These are phyloP conservation scores for Solanum stenotomum DNA, from an alignment of 257 asterid species.

Conservation along the genomic window DNA sequence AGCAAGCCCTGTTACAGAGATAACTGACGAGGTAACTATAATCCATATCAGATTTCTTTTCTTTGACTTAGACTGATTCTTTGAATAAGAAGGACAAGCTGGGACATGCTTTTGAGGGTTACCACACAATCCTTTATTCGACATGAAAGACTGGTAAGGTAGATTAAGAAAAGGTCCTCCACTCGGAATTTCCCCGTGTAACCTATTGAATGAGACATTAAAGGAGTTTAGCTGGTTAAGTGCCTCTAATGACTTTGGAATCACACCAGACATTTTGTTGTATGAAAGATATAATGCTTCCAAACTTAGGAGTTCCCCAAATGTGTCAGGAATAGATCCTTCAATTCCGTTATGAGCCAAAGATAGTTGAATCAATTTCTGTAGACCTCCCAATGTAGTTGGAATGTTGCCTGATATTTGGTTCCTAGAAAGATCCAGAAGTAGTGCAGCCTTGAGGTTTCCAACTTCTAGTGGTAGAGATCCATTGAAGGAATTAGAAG, in stretches of 20 bases:
- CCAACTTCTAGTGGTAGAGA: background rate
- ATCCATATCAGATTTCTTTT: background rate
- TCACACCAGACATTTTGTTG: slow-evolving; percentile 21
- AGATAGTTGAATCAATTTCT: slow-evolving; percentile 7
- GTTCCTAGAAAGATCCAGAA: slow-evolving; percentile 3
- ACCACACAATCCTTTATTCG: background rate
- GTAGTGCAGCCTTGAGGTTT: background rate
- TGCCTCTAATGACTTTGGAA: slow-evolving; percentile 20
- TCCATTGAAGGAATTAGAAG: background rate
- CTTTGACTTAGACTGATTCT: background rate
- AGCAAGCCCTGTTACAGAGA: background rate
- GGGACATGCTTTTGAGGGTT: background rate
- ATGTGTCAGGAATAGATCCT: slow-evolving; percentile 21
- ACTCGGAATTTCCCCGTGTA: background rate
- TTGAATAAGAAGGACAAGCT: background rate
- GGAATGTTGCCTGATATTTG: slow-evolving; percentile 20
- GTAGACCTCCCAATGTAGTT: slow-evolving; percentile 6
- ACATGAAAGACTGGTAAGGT: background rate
- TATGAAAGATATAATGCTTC: slow-evolving; percentile 18
- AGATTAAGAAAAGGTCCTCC: background rate
- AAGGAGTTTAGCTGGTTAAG: background rate
- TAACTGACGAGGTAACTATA: background rate
- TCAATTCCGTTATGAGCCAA: slow-evolving; percentile 17
- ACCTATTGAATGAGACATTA: background rate
- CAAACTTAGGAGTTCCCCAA: slow-evolving; percentile 6